Evolutionary conservation across 208 protist genomes (phyloP), one percentile per base, ranked within the genome.

Genomic region (Trypanosoma boissoni): DNA sequence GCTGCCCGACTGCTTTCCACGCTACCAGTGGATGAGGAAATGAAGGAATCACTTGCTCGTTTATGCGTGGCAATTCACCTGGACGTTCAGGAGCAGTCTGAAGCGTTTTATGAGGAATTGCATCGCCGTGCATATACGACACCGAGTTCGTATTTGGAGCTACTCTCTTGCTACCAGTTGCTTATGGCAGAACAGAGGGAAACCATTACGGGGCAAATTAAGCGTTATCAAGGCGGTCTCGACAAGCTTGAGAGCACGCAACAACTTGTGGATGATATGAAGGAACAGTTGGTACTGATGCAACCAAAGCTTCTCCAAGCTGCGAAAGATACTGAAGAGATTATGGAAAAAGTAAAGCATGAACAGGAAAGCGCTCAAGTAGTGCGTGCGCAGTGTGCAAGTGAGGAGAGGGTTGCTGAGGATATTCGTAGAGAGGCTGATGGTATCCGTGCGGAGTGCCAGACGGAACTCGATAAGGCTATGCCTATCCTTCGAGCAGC

Each of bases 91-190:
- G 62, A 73, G 32, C 61, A 71, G 16, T 90, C 86, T 21, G 81
- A 97, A 42, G 80, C 92, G 42, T 99, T 98, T 72, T 97, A 86
- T 64, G 80, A 89, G 23, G 93, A 98, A 76, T 73, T 98, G 54
- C 91, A 82, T 27, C 79, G 97, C 27, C 87, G 80, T 56, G 97
- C 94, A 66, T 98, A 98, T 90, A 98, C 95, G 7, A 98, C 97
- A 16, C 97, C 97, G 32, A 97, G 91, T 37, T 97, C 88, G 6
- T 99, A 98, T 74, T 78, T 99, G 6, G 88, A 96, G 64, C 83
- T 98, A 37, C 80, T 99, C 36, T 88, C 72, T 28, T 86, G 92
- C 56, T 97, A 98, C 76, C 39, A 73, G 8, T 68, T 79, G 29
- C 60, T 97, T 66, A 76, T 98, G 20, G 79, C 80, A 48, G 84